phyloP scores from a whole-genome alignment of 257 asterid genomes.

The Nicotiana sylvestris region DNA sequence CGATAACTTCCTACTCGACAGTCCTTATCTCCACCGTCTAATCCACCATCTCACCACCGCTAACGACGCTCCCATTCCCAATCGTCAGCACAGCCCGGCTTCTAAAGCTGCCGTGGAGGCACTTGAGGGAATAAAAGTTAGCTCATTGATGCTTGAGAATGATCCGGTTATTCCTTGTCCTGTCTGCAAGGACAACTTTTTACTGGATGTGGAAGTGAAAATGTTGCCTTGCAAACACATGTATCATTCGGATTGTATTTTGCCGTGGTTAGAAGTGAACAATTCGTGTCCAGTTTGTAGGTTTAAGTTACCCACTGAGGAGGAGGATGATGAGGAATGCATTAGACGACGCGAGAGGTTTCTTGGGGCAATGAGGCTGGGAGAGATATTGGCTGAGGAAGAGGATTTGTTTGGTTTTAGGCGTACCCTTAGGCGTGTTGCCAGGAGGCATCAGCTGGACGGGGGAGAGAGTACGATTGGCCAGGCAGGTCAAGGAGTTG shows the following conservation, averaged over 20 bases:
- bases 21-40: constrained; percentile 71
- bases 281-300: constrained; percentile 91
- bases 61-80: constrained; percentile 24
- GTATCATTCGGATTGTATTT: constrained; percentile 70
- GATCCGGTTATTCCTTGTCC: constrained; percentile 66
- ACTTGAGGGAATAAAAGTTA: constrained; percentile 39
- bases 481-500: constrained; percentile 59
- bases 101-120: constrained; percentile 57
- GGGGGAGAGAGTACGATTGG: constrained; percentile 32
- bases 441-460: constrained; percentile 30
- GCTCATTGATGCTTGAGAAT: constrained; percentile 30
- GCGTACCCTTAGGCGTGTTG: constrained; percentile 50
- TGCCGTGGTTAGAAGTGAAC: constrained; percentile 83
- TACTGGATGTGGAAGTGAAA: constrained; percentile 38
- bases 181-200: constrained; percentile 72
- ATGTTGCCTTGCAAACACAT: constrained; percentile 70
- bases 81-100: constrained; percentile 44
- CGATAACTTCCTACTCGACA: constrained; percentile 66
- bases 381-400: constrained; percentile 57
- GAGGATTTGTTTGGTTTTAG: constrained; percentile 45
- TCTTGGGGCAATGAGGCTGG: constrained; percentile 41
- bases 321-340: constrained; percentile 31
- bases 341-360: constrained; percentile 27
- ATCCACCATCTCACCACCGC: constrained; percentile 64
- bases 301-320: constrained; percentile 44